These are phyloP conservation scores for Melocanna baccifera DNA, from an alignment of 176 grass and related monocot genomes.

Conservation along the genomic window DNA sequence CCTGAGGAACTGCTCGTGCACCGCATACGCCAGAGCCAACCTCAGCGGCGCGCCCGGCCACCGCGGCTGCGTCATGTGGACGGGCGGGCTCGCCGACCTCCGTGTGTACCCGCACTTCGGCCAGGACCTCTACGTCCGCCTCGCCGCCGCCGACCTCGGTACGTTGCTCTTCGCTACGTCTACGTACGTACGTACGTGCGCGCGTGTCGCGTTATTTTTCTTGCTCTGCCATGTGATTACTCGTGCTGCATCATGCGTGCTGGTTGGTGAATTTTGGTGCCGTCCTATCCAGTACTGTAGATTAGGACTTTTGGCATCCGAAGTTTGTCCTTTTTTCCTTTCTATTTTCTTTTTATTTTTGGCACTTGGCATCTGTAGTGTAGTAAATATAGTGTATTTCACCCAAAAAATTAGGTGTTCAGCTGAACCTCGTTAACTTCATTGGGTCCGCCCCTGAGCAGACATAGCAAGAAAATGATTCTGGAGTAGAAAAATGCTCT, in stretches of 20 bases:
- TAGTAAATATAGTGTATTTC: too few relatives aligned
- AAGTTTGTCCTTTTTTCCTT: background rate
- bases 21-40: slow-evolving; percentile 53
- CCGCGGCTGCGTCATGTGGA: slow-evolving; percentile 71
- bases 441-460: too few relatives aligned
- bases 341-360: background rate
- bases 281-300: background rate
- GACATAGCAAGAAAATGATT: background rate
- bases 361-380: too few relatives aligned
- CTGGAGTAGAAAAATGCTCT: background rate
- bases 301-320: background rate
- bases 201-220: background rate
- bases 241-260: background rate
- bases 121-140: slow-evolving; percentile 58
- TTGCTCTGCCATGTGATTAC: background rate
- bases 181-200: background rate
- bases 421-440: too few relatives aligned
- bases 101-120: slow-evolving; percentile 35
- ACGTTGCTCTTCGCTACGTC: slow-evolving; percentile 14
- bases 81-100: slow-evolving; percentile 40
- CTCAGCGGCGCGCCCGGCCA: slow-evolving; percentile 17
- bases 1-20: slow-evolving; percentile 54
- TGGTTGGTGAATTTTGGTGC: slow-evolving; percentile 14
- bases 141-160: slow-evolving; percentile 53
- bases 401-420: too few relatives aligned